Evolutionary conservation across 1,284 basidiomycete species (phyloP).

Genomic region (Inonotus obliquus): DNA sequence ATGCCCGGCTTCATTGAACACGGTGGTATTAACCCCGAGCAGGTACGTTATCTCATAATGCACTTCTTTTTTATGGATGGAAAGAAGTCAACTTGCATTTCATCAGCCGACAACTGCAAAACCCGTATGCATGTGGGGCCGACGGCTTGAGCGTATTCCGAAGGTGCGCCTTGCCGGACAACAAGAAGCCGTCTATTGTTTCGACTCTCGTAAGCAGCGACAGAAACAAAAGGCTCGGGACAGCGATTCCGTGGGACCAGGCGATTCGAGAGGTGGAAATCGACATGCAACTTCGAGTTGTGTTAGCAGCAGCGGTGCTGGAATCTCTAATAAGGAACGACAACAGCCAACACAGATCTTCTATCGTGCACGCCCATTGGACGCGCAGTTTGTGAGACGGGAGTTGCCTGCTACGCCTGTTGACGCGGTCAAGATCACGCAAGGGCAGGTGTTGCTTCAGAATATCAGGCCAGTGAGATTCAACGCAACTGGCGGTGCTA

Average conservation of each 20-base stretch:
- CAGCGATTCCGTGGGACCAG: too few relatives aligned
- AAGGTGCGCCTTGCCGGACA: slow-evolving; percentile 19
- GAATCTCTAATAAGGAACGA: not conserved
- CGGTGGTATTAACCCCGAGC: slow-evolving; percentile 6
- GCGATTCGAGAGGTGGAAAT: too few relatives aligned
- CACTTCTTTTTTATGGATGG: not conserved
- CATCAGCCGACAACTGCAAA: slow-evolving; percentile 12
- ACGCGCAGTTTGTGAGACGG: not conserved
- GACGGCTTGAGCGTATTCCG: slow-evolving; percentile 18
- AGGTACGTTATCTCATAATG: not conserved
- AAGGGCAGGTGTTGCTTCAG: slow-evolving; percentile 9
- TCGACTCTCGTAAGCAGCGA: slow-evolving; percentile 18
- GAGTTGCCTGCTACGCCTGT: not conserved
- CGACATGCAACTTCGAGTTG: too few relatives aligned
- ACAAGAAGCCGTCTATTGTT: slow-evolving; percentile 18
- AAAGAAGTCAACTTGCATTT: not conserved
- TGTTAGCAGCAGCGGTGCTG: too few relatives aligned
- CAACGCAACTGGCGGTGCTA: not conserved
- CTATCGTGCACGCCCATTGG: not conserved
- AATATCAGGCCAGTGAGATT: slow-evolving; percentile 11
- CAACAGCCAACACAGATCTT: slow-evolving; percentile 9
- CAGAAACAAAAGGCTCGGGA: slow-evolving; percentile 2
- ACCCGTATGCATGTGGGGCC: slow-evolving; percentile 18
- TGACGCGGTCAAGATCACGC: slow-evolving; percentile 6
- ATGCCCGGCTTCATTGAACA: slow-evolving; percentile 9